A percentile compares a stretch with the other conserved stretches of the same genome.
These are phyloP conservation scores for Alternaria metachromatica DNA, from an alignment of 2,329 filamentous ascomycete genomes.

Conservation along the genomic window DNA sequence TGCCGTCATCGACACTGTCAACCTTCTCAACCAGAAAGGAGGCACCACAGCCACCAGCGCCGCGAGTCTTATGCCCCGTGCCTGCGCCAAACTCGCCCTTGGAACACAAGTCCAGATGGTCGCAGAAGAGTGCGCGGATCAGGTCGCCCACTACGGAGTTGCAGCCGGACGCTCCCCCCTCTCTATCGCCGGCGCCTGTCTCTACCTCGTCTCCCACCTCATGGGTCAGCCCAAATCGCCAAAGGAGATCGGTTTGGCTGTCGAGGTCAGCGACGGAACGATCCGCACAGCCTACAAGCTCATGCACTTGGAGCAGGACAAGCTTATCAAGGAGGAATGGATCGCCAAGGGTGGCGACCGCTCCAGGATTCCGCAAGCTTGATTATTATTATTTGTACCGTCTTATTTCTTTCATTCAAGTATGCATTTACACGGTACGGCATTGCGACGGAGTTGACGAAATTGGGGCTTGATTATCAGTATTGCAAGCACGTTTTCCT, in stretches of 20 bases:
- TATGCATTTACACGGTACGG: neutral
- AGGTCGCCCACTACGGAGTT: conserved; percentile 77
- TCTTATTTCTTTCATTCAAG: neutral
- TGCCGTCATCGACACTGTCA: conserved; percentile 58
- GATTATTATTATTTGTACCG: neutral
- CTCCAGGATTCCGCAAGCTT: conserved; percentile 67
- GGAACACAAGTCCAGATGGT: conserved; percentile 80
- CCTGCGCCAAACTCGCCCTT: conserved; percentile 82
- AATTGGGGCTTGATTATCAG: neutral
- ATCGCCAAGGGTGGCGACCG: conserved; percentile 74
- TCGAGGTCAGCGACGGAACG: conserved; percentile 93
- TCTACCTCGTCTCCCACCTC: conserved; percentile 92
- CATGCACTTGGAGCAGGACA: conserved; percentile 75
- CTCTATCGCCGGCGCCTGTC: conserved; percentile 92
- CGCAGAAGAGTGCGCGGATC: conserved; percentile 77
- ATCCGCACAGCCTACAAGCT: conserved; percentile 96
- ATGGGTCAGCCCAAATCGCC: conserved; percentile 79
- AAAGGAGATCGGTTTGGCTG: conserved; percentile 85
- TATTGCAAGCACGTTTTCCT: neutral
- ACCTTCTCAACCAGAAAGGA: conserved; percentile 61
- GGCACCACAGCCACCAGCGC: conserved; percentile 79
- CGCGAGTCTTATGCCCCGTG: conserved; percentile 84
- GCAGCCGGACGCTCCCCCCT: conserved; percentile 92
- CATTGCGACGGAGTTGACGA: neutral
- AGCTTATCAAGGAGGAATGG: conserved; percentile 78